Evolutionary conservation across 2,329 filamentous ascomycete genomes (phyloP).

Genomic region (Colletotrichum echinochloae): DNA sequence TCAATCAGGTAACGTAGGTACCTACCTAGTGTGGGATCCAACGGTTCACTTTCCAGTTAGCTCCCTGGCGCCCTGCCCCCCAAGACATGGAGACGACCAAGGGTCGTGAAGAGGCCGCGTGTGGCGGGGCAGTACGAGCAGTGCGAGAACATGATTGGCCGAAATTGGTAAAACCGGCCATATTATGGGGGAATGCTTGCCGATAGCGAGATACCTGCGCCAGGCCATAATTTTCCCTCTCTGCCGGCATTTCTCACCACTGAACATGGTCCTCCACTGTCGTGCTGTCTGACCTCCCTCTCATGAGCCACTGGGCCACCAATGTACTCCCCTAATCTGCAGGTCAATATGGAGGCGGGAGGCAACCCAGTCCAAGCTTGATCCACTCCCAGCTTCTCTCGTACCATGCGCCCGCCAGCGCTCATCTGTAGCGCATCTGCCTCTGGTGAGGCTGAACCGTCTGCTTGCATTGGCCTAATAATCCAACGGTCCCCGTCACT

Average conservation of each 20-base stretch:
- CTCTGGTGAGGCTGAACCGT: constrained; percentile 39
- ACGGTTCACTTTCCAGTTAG: constrained; percentile 9
- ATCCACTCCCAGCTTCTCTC: constrained; percentile 13
- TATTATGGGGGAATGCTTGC: constrained; percentile 19
- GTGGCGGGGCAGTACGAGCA: constrained; percentile 36
- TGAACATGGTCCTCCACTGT: background rate
- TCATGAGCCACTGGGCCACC: constrained; percentile 23
- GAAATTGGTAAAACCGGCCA: background rate
- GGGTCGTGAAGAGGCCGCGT: constrained; percentile 35
- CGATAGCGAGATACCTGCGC: constrained; percentile 35
- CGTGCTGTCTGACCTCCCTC: background rate
- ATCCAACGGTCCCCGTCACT: constrained; percentile 38
- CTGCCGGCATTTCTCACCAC: constrained; percentile 7
- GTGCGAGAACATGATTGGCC: constrained; percentile 27
- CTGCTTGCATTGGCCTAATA: constrained; percentile 34
- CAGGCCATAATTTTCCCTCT: constrained; percentile 21
- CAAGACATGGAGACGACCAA: constrained; percentile 23
- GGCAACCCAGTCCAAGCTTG: constrained; percentile 40
- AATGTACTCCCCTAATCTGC: constrained; percentile 32
- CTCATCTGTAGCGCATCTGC: constrained; percentile 1
- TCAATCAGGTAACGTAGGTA: constrained; percentile 8
- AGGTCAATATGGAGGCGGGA: constrained; percentile 36
- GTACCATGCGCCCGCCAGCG: constrained; percentile 15
- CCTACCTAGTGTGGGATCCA: constrained; percentile 7
- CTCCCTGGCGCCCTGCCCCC: background rate